Evolutionary conservation across 768 basidiomycete species (phyloP).

Genomic region (Clitopilus passeckerianus): DNA sequence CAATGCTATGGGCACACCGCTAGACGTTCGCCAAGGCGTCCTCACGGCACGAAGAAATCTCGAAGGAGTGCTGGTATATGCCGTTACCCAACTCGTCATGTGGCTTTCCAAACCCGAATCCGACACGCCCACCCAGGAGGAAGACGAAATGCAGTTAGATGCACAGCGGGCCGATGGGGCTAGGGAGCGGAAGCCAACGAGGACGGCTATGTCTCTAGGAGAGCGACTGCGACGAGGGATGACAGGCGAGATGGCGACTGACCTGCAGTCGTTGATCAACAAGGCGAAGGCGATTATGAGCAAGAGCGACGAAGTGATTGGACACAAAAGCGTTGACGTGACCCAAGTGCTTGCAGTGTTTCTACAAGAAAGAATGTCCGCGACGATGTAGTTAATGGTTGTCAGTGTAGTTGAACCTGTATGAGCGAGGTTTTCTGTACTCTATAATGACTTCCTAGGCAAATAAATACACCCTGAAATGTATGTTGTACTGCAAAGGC

Average conservation of each 20-base stretch:
- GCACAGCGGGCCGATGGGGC: conserved; percentile 17
- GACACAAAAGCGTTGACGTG: conserved; percentile 47
- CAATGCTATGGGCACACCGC: conserved; percentile 22
- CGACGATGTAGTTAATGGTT: conserved; percentile 26
- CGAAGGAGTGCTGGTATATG: conserved; percentile 65
- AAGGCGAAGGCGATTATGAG: conserved; percentile 61
- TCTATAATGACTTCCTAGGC: background rate
- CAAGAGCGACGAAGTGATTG: conserved; percentile 49
- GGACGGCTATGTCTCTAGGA: conserved; percentile 50
- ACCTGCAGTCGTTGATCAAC: conserved; percentile 60
- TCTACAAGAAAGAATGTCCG: conserved; percentile 55
- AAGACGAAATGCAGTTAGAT: conserved; percentile 36
- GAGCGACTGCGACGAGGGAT: conserved; percentile 69
- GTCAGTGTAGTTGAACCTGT: background rate
- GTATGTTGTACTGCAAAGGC: no score
- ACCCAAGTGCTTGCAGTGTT: conserved; percentile 58
- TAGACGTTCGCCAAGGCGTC: conserved; percentile 57
- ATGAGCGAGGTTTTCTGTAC: background rate
- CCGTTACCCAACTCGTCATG: conserved; percentile 73
- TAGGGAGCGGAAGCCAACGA: conserved; percentile 31
- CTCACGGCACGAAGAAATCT: conserved; percentile 54
- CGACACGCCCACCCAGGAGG: conserved; percentile 37
- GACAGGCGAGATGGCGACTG: conserved; percentile 76
- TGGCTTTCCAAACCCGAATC: conserved; percentile 74
- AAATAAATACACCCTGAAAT: no score